Conservation (phyloP, 345 rosid genomes). For the Pugionium dolabratum region DNA sequence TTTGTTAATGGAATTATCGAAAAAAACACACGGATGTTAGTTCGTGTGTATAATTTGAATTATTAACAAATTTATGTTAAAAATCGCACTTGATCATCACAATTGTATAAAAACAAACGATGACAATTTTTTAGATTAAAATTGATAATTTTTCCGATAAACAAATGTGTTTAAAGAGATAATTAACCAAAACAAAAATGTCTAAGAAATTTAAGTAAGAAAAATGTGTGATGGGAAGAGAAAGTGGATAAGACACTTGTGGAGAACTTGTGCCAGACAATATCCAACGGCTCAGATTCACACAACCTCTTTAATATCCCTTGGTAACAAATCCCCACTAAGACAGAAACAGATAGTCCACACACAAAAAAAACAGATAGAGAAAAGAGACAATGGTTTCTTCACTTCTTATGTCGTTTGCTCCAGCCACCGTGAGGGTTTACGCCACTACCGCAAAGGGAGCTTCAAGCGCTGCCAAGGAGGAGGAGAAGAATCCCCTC, state of each 20-base stretch:
- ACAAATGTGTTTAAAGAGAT: too few species aligned
- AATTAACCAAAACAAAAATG: too few species aligned
- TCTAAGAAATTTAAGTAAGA: too few species aligned
- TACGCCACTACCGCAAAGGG: constrained; percentile 65
- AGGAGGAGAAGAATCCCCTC: constrained; percentile 67
- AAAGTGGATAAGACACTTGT: constrained; percentile 69
- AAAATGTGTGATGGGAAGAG: constrained; percentile 21
- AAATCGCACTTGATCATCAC: too few species aligned
- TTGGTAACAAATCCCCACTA: constrained; percentile 29
- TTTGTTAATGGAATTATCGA: too few species aligned
- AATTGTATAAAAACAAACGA: too few species aligned
- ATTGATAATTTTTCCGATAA: too few species aligned
- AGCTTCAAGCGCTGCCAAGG: constrained; percentile 45
- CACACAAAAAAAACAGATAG: constrained; percentile 5
- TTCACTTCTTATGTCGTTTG: constrained; percentile 53
- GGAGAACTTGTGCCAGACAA: constrained; percentile 63
- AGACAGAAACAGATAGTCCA: constrained; percentile 5
- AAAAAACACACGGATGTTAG: too few species aligned
- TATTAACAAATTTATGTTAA: too few species aligned
- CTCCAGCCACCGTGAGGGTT: constrained; percentile 55
- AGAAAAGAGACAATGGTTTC: constrained; percentile 53
- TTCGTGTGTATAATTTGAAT: too few species aligned
- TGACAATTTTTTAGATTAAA: too few species aligned
- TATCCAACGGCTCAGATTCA: constrained; percentile 49
- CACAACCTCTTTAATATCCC: constrained; percentile 25